A percentile compares a stretch with the other conserved stretches of the same genome.
These are phyloP conservation scores for Fusarium anguioides DNA, from an alignment of 2,329 filamentous ascomycete genomes.

Conservation along the genomic window DNA sequence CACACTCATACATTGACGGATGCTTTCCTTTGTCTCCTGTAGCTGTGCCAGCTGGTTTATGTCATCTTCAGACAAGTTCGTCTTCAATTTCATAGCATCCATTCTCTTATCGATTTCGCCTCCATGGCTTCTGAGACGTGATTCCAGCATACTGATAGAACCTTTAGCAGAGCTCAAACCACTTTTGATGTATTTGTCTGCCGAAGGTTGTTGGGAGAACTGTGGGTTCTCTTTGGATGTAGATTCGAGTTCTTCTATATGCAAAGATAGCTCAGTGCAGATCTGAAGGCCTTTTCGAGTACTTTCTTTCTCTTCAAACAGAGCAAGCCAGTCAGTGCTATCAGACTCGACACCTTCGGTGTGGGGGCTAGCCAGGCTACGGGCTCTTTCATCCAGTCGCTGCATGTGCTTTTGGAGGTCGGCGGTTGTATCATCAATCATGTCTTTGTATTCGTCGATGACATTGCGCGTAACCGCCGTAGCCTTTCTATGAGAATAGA, in stretches of 20 bases:
- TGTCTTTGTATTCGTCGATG: constrained; percentile 14
- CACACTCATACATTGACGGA: constrained; percentile 38
- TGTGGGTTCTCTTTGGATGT: neutral
- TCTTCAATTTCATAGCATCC: constrained; percentile 18
- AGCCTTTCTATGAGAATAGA: neutral
- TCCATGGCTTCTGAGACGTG: constrained; percentile 30
- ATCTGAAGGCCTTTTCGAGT: constrained; percentile 38
- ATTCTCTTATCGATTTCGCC: constrained; percentile 27
- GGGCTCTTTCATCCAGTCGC: constrained; percentile 20
- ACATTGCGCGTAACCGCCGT: constrained; percentile 9
- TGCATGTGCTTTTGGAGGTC: constrained; percentile 24
- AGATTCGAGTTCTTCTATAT: constrained; percentile 21
- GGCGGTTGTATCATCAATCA: constrained; percentile 26
- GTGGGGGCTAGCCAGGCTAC: neutral
- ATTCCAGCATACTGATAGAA: constrained; percentile 31
- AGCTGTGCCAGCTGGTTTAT: constrained; percentile 28
- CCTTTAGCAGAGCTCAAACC: constrained; percentile 26
- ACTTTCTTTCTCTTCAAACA: constrained; percentile 41
- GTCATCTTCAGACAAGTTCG: constrained; percentile 18
- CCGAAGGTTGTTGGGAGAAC: constrained; percentile 29
- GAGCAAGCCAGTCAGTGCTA: constrained; percentile 28
- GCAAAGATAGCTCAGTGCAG: constrained; percentile 38
- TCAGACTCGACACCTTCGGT: constrained; percentile 18
- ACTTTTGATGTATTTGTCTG: constrained; percentile 32
- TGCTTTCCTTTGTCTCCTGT: constrained; percentile 37